Base-by-base conservation (phyloP, 768 basidiomycete species). In the Boletus insuetus region DNA sequence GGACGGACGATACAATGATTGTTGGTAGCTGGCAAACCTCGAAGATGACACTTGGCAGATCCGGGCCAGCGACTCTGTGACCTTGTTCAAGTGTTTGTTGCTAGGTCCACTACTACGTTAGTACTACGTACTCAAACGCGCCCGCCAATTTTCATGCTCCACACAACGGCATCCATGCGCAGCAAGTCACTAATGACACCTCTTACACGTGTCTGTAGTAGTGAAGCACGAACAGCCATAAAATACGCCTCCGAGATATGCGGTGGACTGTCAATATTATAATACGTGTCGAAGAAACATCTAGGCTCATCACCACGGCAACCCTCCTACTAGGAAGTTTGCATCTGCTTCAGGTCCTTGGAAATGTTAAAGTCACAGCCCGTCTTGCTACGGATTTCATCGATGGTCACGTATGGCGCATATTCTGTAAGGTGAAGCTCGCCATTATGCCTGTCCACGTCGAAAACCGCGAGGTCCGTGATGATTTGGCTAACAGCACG, bases 381-480 rank as follows among this genome's bases (percentile, higher is more conserved):
- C 8, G 93, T 96, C 81, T 90, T 93, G 42, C 82, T 81, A 66
- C 78, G 81, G 38, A 95, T 84, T 64, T 94, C 90, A 34, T 91
- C 91, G 32, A 94, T 60, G 0, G 83, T 83, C 35, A 89, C 84
- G 10, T 91, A 91, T 60, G 86, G 82, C 3, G 88, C 90, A 48
- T 90, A 62, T 72, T 96, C 94, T 37, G 76, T 82, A 65, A 96
- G 75, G 51, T 78, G 80, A 70, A 96, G 75, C 60, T 78, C 79
- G 16, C 91, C 89, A 46, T 75, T 79, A 32, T 71, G 65, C 43
- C 91, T 79, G 71, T 97, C 89, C 32, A 96, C 88, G 54, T 90
- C 80, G 70, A 98, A 96, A 34, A 92, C 92, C 26, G 84, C 87
- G 16, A 96, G 81, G 64, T 96, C 93, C 0, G 93, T 96, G 72